Evolutionary conservation across 495 filamentous ascomycete genomes (phyloP).

Genomic region (Aspergillus cristatus): DNA sequence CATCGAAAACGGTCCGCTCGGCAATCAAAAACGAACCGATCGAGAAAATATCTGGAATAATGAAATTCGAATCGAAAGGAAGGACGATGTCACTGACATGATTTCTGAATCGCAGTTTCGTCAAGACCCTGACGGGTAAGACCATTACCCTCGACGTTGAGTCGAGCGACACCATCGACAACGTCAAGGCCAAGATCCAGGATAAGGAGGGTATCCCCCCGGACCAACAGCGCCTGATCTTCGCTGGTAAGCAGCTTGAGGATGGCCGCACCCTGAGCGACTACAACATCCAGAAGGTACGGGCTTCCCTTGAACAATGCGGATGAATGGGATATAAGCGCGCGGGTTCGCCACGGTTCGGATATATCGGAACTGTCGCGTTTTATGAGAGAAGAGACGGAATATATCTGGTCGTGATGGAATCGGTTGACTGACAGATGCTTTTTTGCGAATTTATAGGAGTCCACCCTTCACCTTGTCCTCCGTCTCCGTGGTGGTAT

Average conservation of each 20-base stretch:
- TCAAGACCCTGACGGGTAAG: slow-evolving; percentile 97
- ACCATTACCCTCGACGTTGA: slow-evolving; percentile 99
- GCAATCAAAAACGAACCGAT: not conserved
- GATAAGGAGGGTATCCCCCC: slow-evolving; percentile 99
- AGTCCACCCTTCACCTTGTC: slow-evolving; percentile 98
- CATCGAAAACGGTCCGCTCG: not conserved
- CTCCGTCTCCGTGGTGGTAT: slow-evolving; percentile 99
- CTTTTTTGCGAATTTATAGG: slow-evolving; percentile 42
- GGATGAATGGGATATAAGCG: not conserved
- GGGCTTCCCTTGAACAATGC: slow-evolving; percentile 21
- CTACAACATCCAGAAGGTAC: slow-evolving; percentile 99
- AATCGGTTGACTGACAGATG: slow-evolving; percentile 18
- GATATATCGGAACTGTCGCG: not conserved
- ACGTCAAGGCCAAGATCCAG: slow-evolving; percentile 95
- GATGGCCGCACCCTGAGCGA: slow-evolving; percentile 96
- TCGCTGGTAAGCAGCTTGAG: slow-evolving; percentile 99
- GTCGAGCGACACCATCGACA: slow-evolving; percentile 98
- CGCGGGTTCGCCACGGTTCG: not conserved
- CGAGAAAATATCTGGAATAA: not conserved
- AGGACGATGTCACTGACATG: slow-evolving; percentile 25
- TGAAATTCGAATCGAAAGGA: not conserved
- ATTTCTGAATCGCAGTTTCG: slow-evolving; percentile 60
- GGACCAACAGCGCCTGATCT: slow-evolving; percentile 99
- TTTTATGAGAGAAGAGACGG: not conserved
- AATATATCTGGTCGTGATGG: not conserved